Conservation (phyloP, 2,329 filamentous ascomycete species). For the Akanthomyces dipterigenus region DNA sequence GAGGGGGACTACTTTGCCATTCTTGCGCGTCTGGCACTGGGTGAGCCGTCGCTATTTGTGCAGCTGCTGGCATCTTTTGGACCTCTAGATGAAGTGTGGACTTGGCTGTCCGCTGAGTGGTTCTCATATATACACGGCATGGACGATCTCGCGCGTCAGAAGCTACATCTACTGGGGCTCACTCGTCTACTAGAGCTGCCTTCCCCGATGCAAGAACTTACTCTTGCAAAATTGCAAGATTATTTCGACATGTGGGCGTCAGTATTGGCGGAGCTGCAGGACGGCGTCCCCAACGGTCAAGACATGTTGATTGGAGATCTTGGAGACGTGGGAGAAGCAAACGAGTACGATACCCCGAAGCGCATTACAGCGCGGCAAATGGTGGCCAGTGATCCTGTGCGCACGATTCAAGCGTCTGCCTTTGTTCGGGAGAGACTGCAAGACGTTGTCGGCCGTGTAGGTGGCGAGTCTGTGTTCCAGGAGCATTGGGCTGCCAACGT, state of each 20-base stretch:
- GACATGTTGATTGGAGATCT: constrained; percentile 43
- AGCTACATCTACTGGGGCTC: constrained; percentile 66
- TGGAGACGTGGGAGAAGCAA: constrained; percentile 30
- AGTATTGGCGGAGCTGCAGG: constrained; percentile 59
- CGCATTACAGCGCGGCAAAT: constrained; percentile 47
- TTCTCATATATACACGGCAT: constrained; percentile 64
- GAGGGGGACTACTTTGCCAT: constrained; percentile 83
- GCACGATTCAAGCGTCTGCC: constrained; percentile 54
- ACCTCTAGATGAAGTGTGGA: constrained; percentile 45
- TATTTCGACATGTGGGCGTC: constrained; percentile 71
- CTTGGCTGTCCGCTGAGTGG: constrained; percentile 56
- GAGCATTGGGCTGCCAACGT: constrained; percentile 67
- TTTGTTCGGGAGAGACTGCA: constrained; percentile 60
- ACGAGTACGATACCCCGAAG: constrained; percentile 51
- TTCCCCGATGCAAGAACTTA: constrained; percentile 49
- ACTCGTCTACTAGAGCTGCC: constrained; percentile 64
- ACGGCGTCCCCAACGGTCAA: constrained; percentile 45
- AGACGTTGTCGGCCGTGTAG: constrained; percentile 49
- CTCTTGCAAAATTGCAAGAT: constrained; percentile 59
- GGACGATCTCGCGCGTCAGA: constrained; percentile 58
- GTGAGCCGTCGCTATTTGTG: constrained; percentile 63
- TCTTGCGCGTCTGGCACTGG: constrained; percentile 69
- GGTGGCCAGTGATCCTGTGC: constrained; percentile 56
- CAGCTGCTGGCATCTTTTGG: constrained; percentile 45
- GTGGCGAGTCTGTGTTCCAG: constrained; percentile 61